phyloP scores from a whole-genome alignment of 305 asterid genomes.

The Fraxinus platypoda region DNA sequence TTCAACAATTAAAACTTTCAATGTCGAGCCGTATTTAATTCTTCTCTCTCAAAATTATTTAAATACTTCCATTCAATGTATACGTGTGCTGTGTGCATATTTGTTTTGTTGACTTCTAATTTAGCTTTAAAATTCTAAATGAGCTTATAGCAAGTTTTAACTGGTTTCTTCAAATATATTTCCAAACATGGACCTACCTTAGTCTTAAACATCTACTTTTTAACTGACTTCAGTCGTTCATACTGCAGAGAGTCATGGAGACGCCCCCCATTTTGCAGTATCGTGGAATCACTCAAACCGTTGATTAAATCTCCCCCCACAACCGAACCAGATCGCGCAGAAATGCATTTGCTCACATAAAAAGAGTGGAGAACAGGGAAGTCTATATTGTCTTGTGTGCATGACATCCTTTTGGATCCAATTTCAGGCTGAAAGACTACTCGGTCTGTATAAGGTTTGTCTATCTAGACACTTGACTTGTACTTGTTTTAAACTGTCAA shows the following conservation, averaged over 20 bases:
- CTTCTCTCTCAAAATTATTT: neutral
- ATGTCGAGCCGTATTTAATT: neutral
- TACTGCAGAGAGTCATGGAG: conserved; percentile 82
- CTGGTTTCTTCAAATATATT: neutral
- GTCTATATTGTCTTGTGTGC: conserved; percentile 22
- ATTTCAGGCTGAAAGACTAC: conserved; percentile 30
- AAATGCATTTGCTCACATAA: conserved; percentile 47
- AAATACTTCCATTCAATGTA: neutral
- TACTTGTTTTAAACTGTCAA: neutral
- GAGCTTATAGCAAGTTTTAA: neutral
- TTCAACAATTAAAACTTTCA: neutral
- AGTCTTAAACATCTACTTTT: conserved; percentile 8
- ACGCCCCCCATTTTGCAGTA: conserved; percentile 72
- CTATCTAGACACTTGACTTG: conserved; percentile 19
- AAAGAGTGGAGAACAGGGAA: conserved; percentile 27
- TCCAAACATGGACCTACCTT: conserved; percentile 9
- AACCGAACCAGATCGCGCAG: conserved; percentile 46
- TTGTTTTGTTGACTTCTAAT: conserved; percentile 8
- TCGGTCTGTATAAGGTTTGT: conserved; percentile 46
- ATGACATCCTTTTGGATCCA: conserved; percentile 30
- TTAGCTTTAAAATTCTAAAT: conserved; percentile 7
- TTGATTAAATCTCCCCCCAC: conserved; percentile 49
- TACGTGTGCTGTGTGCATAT: neutral
- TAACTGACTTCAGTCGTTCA: conserved; percentile 8
- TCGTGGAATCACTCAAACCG: conserved; percentile 72